Conservation (phyloP, 169 alveolate genomes). For the Plasmodium vinckei region DNA sequence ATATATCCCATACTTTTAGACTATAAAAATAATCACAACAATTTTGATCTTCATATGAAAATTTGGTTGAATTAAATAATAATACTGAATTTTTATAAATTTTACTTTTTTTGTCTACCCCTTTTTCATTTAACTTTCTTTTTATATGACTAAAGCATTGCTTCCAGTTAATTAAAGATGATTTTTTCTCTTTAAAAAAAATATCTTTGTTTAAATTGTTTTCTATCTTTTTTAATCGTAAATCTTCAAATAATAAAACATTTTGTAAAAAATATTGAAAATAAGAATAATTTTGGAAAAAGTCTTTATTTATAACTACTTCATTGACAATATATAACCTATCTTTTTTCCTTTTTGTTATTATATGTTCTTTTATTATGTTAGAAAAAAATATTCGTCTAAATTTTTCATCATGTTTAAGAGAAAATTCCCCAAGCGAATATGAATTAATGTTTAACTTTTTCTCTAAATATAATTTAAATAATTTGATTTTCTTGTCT, state of each 20-base stretch:
- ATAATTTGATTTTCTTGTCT: conserved; percentile 67
- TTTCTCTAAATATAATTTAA: conserved; percentile 47
- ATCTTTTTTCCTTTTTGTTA: conserved; percentile 45
- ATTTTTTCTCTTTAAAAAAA: conserved; percentile 55
- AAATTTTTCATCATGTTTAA: conserved; percentile 66
- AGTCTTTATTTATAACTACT: conserved; percentile 34
- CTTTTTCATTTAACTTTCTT: conserved; percentile 63
- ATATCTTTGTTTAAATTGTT: conserved; percentile 27
- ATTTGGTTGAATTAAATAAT: conserved; percentile 64
- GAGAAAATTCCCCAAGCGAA: conserved; percentile 65
- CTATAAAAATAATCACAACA: conserved; percentile 73
- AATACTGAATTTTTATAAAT: conserved; percentile 52
- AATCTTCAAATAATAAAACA: conserved; percentile 65
- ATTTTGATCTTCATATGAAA: conserved; percentile 66
- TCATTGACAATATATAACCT: conserved; percentile 37
- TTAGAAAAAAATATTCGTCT: conserved; percentile 23
- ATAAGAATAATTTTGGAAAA: conserved; percentile 49
- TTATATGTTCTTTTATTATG: conserved; percentile 51
- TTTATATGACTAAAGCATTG: conserved; percentile 53
- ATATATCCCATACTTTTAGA: conserved; percentile 68
- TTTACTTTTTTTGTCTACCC: conserved; percentile 52
- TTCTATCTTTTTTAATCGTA: conserved; percentile 39
- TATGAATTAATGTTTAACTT: conserved; percentile 28
- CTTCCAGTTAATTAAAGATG: conserved; percentile 40
- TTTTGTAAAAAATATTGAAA: conserved; percentile 75